Percentiles rank a stretch among this genome's conserved stretches.
Evolutionary conservation across 2,329 filamentous ascomycete species (phyloP).

Genomic region (Pseudocercospora macadamiae): DNA sequence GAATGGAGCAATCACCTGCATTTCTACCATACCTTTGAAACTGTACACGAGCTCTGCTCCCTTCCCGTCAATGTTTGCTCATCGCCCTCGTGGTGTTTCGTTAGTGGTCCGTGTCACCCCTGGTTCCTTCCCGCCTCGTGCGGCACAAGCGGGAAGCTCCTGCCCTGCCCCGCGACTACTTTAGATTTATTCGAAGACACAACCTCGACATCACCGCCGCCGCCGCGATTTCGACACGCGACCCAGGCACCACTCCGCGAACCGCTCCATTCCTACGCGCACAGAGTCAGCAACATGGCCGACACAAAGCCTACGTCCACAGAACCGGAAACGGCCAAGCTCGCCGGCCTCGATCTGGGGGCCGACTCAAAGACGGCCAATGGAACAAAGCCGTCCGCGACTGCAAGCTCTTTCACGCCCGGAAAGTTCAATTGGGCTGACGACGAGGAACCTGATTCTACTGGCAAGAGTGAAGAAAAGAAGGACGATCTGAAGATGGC

Average conservation of each 20-base stretch:
- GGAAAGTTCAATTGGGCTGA: conserved; percentile 41
- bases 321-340: conserved; percentile 27
- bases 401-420: conserved; percentile 17
- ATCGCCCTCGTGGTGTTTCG: not conserved
- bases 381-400: conserved; percentile 25
- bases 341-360: conserved; percentile 32
- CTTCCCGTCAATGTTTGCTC: not conserved
- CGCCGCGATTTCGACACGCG: not conserved
- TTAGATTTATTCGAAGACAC: not conserved
- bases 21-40: too few relatives aligned
- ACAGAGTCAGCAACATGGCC: conserved; percentile 18
- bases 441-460: conserved; percentile 31
- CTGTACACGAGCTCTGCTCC: too few relatives aligned
- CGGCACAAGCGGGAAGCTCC: not conserved
- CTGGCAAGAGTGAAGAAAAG: conserved; percentile 19
- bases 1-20: too few relatives aligned
- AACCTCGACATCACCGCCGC: conserved; percentile 1
- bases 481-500: conserved; percentile 24
- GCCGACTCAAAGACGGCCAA: conserved; percentile 17
- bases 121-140: not conserved
- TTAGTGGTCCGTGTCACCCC: not conserved
- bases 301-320: conserved; percentile 24
- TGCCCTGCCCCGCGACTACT: too few relatives aligned
- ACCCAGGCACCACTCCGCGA: not conserved
- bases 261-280: not conserved